phyloP scores from a whole-genome alignment of 2,329 filamentous ascomycete genomes.

The Botrytis hyacinthi region DNA sequence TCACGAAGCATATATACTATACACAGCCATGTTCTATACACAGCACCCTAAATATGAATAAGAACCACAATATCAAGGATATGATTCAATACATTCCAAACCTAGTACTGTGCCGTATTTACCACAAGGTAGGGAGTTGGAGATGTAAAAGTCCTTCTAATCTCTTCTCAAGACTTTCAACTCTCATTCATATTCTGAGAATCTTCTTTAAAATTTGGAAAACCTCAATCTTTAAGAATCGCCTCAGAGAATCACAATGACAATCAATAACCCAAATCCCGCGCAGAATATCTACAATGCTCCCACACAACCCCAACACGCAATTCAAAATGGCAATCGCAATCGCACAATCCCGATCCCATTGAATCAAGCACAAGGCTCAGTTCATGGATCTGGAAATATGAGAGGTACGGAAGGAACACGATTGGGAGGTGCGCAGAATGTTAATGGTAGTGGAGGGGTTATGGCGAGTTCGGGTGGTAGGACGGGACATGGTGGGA shows the following conservation, averaged over 20 bases:
- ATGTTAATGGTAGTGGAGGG: background rate
- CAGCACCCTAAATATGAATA: background rate
- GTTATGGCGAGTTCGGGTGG: background rate
- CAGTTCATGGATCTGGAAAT: background rate
- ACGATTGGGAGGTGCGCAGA: background rate
- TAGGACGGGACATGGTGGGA: background rate
- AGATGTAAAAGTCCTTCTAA: background rate
- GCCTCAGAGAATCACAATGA: background rate
- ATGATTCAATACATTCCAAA: background rate
- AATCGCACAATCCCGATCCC: background rate
- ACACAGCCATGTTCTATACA: background rate
- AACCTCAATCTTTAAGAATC: background rate
- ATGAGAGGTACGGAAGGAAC: background rate
- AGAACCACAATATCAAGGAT: background rate
- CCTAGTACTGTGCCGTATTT: background rate
- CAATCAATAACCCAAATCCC: background rate
- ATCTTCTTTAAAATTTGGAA: background rate
- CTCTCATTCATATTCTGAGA: background rate
- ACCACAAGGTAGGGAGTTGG: background rate
- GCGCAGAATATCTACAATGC: background rate
- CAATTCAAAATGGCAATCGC: background rate
- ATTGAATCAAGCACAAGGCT: fast-evolving
- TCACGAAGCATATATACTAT: too few species aligned
- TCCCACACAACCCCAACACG: background rate
- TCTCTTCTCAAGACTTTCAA: background rate